phyloP scores from a whole-genome alignment of 805 yeast genomes.

The Candida silvicultrix region DNA sequence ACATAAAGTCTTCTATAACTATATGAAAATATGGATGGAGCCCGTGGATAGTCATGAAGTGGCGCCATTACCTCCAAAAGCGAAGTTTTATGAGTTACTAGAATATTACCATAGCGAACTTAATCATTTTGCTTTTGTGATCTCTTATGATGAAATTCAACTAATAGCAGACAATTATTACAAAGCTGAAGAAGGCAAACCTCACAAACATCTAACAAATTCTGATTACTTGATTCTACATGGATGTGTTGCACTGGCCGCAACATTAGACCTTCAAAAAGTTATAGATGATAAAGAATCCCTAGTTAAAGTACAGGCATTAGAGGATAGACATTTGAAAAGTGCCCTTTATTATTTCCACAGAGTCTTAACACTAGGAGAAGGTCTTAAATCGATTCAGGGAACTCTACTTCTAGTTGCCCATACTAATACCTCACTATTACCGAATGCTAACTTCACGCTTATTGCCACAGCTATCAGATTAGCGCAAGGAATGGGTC shows the following conservation, averaged over 20 bases:
- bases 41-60: constrained; percentile 24
- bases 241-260: constrained; percentile 19
- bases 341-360: constrained; percentile 49
- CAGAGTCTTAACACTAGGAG: constrained; percentile 40
- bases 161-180: constrained; percentile 16
- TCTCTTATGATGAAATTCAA: constrained; percentile 11
- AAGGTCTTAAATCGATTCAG: constrained; percentile 44
- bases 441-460: constrained; percentile 36
- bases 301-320: constrained; percentile 15
- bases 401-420: constrained; percentile 43
- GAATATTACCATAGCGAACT: constrained; percentile 7
- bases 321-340: constrained; percentile 26
- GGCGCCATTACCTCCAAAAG: constrained; percentile 26
- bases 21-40: constrained; percentile 27
- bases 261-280: constrained; percentile 4
- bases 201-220: constrained; percentile 11
- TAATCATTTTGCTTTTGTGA: constrained; percentile 4
- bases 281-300: constrained; percentile 1
- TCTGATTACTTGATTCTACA: constrained; percentile 30
- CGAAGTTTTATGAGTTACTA: constrained; percentile 13
- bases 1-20: constrained; percentile 12
- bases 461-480: constrained; percentile 41
- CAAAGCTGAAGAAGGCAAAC: constrained; percentile 3
- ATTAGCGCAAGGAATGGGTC: constrained; percentile 51
- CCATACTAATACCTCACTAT: constrained; percentile 27